Conservation (phyloP, 768 basidiomycete genomes). For the Amylocystis lapponica region DNA sequence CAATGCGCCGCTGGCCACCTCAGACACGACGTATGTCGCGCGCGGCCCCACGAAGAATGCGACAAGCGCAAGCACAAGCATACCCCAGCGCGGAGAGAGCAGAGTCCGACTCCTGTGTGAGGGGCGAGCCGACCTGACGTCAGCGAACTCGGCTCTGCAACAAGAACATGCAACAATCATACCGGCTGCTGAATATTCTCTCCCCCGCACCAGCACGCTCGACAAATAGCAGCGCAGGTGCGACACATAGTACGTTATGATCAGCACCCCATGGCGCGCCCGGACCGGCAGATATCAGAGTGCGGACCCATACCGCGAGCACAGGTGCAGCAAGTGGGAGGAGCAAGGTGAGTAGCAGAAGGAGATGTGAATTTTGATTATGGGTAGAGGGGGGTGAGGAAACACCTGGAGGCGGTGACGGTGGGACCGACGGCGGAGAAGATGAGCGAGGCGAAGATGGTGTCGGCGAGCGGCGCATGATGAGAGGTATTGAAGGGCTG, state of each 20-base stretch:
- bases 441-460: not conserved
- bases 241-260: conserved; percentile 61
- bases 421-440: not conserved
- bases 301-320: conserved; percentile 86
- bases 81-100: conserved; percentile 47
- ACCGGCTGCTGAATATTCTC: not conserved
- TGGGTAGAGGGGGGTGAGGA: not conserved
- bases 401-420: not conserved
- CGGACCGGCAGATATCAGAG: conserved; percentile 72
- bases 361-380: conserved; percentile 40
- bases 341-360: conserved; percentile 77
- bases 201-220: conserved; percentile 44
- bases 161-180: conserved; percentile 31
- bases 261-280: conserved; percentile 80
- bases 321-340: conserved; percentile 74
- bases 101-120: conserved; percentile 5
- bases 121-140: conserved; percentile 8
- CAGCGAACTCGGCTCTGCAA: conserved; percentile 14
- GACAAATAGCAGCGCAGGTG: conserved; percentile 58
- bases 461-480: not conserved
- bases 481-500: conserved; percentile 2
- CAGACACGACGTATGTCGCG: conserved; percentile 59
- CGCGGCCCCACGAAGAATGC: conserved; percentile 69
- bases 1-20: conserved; percentile 46
- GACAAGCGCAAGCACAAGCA: conserved; percentile 40